These are phyloP conservation scores for Trypanosoma rangeli DNA, from an alignment of 208 protist genomes.

Conservation along the genomic window DNA sequence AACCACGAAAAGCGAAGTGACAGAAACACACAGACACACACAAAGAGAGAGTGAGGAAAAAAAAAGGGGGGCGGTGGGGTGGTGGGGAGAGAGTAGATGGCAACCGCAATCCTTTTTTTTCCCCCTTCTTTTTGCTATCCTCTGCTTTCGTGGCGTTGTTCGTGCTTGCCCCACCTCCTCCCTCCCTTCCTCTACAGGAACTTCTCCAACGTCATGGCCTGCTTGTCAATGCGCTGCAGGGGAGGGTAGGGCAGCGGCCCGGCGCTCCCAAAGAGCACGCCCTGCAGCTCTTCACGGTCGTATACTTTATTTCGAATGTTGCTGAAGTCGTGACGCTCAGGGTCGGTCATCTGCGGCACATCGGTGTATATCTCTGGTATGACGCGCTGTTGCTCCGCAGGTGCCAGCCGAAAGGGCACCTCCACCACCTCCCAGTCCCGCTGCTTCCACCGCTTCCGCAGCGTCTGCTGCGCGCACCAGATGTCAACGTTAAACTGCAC, in stretches of 20 bases:
- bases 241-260: conserved; percentile 51
- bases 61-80: too few species aligned
- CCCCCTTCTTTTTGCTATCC: not conserved
- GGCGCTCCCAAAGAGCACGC: conserved; percentile 50
- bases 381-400: conserved; percentile 77
- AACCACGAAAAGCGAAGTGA: not conserved
- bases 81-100: conserved; percentile 12
- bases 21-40: not conserved
- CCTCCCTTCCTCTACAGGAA: conserved; percentile 42
- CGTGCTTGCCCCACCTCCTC: not conserved
- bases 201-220: conserved; percentile 78
- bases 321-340: conserved; percentile 52
- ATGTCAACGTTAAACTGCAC: conserved; percentile 90
- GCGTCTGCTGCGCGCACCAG: conserved; percentile 85
- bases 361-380: conserved; percentile 91
- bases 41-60: not conserved
- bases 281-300: conserved; percentile 70
- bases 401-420: conserved; percentile 77
- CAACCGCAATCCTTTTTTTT: conserved; percentile 1
- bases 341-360: conserved; percentile 71
- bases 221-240: conserved; percentile 49
- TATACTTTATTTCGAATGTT: conserved; percentile 88
- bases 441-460: conserved; percentile 87
- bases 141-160: not conserved
- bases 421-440: conserved; percentile 89